Evolutionary conservation across 306 rosid genomes (phyloP).

Genomic region (Leucaena leucocephala): DNA sequence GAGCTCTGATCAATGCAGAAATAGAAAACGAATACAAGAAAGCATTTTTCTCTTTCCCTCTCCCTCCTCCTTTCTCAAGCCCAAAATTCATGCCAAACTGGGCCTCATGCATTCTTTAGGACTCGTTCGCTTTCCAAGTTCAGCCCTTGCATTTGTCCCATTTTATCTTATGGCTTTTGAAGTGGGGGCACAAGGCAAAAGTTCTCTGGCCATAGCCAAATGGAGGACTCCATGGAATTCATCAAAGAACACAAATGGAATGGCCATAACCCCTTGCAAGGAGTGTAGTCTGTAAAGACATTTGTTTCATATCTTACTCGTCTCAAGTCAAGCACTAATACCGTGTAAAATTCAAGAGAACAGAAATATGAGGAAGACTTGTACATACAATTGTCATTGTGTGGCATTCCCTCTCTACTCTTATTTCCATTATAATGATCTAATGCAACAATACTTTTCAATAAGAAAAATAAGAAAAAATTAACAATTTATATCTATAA

Average conservation of each 20-base stretch:
- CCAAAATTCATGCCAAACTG: not conserved
- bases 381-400: not conserved
- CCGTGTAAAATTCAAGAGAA: not conserved
- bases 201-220: no score
- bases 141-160: no score
- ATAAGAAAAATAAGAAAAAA: constrained; percentile 11
- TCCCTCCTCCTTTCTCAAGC: not conserved
- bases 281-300: no score
- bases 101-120: not conserved
- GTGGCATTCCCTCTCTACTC: not conserved
- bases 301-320: no score
- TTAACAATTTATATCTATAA: constrained; percentile 6
- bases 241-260: no score
- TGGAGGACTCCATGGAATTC: no score
- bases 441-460: not conserved
- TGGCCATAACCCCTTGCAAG: no score
- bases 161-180: no score
- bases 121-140: no score
- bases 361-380: not conserved
- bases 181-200: no score
- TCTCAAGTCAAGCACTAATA: not conserved
- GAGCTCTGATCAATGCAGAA: constrained; percentile 13
- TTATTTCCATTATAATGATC: not conserved
- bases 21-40: constrained; percentile 7
- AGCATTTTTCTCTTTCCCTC: not conserved